Evolutionary conservation across 257 asterid genomes (phyloP).

Genomic region (Nicotiana knightiana): DNA sequence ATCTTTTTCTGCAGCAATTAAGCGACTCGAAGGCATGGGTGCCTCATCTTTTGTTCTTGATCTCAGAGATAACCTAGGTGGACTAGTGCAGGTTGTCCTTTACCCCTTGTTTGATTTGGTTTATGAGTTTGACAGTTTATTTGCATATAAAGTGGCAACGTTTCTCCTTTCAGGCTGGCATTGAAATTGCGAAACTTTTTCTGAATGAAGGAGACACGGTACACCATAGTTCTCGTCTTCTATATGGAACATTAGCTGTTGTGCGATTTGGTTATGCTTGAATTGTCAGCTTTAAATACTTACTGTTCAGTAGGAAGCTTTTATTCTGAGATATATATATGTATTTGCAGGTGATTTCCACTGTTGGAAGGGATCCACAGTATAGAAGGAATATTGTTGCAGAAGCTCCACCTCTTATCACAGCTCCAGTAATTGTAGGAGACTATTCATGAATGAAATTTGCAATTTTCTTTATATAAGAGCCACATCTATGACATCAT

Average conservation of each 20-base stretch:
- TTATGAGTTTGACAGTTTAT: neutral
- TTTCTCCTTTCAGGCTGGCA: constrained; percentile 78
- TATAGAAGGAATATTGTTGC: constrained; percentile 61
- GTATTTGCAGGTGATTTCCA: constrained; percentile 67
- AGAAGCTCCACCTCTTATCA: constrained; percentile 67
- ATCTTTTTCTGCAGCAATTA: constrained; percentile 52
- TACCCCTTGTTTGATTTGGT: constrained; percentile 2
- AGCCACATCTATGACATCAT: neutral
- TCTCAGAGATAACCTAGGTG: constrained; percentile 98
- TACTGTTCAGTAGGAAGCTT: neutral
- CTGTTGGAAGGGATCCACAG: constrained; percentile 89
- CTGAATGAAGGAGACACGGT: constrained; percentile 86
- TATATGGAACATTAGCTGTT: neutral
- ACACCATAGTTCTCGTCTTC: constrained; percentile 15
- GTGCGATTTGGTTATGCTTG: neutral
- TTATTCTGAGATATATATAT: neutral
- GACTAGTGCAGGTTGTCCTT: constrained; percentile 82
- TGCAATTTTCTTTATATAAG: neutral
- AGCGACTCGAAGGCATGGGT: constrained; percentile 84
- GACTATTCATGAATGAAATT: neutral
- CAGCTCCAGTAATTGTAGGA: constrained; percentile 83
- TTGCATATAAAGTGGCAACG: neutral
- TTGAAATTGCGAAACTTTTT: constrained; percentile 93
- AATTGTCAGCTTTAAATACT: neutral
- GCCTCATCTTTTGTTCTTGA: constrained; percentile 86